phyloP scores from a whole-genome alignment of 805 yeast species.

The Myxozyma kluyveri region DNA sequence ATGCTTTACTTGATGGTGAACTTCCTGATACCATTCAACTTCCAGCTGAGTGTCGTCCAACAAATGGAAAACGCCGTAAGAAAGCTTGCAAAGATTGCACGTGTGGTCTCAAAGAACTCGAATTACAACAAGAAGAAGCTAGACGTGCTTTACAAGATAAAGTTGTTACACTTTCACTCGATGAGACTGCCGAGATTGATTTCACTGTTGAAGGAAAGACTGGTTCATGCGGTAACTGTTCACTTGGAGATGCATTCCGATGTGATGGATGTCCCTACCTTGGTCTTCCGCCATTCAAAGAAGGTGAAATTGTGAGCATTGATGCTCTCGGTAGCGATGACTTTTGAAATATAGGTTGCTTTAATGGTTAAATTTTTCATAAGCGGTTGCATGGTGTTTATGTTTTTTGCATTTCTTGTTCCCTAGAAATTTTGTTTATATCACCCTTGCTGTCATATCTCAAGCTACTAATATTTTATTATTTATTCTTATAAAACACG shows the following conservation, averaged over 20 bases:
- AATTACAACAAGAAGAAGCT: slow-evolving; percentile 49
- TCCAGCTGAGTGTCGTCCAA: slow-evolving; percentile 27
- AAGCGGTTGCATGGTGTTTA: not conserved
- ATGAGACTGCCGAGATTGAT: slow-evolving; percentile 85
- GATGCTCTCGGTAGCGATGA: slow-evolving; percentile 42
- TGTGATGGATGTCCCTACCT: slow-evolving; percentile 98
- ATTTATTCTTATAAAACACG: too few species aligned
- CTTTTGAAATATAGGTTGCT: slow-evolving; percentile 3
- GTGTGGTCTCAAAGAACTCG: slow-evolving; percentile 90
- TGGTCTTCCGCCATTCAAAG: slow-evolving; percentile 97
- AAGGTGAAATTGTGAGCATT: slow-evolving; percentile 84
- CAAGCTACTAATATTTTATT: not conserved
- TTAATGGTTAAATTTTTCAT: not conserved
- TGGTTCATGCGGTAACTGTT: slow-evolving; percentile 90
- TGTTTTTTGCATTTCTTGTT: not conserved
- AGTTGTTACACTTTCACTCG: slow-evolving; percentile 53
- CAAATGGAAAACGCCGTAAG: slow-evolving; percentile 48
- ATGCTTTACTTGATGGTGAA: slow-evolving; percentile 50
- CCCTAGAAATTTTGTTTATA: not conserved
- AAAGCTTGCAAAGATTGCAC: slow-evolving; percentile 98
- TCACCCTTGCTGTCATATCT: too few species aligned
- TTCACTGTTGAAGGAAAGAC: slow-evolving; percentile 96
- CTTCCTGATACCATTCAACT: slow-evolving; percentile 38
- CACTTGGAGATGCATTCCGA: slow-evolving; percentile 96
- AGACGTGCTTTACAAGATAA: slow-evolving; percentile 46